A percentile compares a stretch with the other conserved stretches of the same genome.
Evolutionary conservation across 208 protist species (phyloP).

Genomic region (Crithidia thermophila): DNA sequence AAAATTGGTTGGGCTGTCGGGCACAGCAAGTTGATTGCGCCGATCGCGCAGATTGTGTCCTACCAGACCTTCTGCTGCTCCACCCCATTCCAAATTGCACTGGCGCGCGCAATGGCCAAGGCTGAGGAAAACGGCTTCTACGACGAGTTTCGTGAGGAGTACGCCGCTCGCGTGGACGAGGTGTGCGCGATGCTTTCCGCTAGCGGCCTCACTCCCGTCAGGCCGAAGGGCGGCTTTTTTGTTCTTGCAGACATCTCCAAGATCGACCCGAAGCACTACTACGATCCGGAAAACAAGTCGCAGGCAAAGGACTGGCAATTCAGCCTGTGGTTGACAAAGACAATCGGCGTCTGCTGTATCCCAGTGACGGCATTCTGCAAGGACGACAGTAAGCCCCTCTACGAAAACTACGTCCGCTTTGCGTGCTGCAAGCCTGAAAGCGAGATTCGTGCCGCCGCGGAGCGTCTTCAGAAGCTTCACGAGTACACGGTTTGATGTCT

Average conservation of each 20-base stretch:
- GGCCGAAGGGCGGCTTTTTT: slow-evolving; percentile 86
- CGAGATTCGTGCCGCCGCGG: slow-evolving; percentile 46
- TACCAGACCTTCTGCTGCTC: slow-evolving; percentile 87
- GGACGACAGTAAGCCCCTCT: slow-evolving; percentile 43
- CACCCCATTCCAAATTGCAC: slow-evolving; percentile 88
- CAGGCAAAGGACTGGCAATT: slow-evolving; percentile 86
- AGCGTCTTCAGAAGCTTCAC: slow-evolving; percentile 56
- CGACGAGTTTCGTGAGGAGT: slow-evolving; percentile 37
- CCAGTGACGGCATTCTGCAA: slow-evolving; percentile 83
- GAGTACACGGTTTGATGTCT: slow-evolving; percentile 34
- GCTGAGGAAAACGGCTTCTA: slow-evolving; percentile 70
- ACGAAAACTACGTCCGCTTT: slow-evolving; percentile 83
- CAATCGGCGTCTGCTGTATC: slow-evolving; percentile 87
- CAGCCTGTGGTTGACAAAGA: slow-evolving; percentile 87
- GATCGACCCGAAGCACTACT: slow-evolving; percentile 71
- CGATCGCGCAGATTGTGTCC: slow-evolving; percentile 57
- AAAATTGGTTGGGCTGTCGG: slow-evolving; percentile 91
- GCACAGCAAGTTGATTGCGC: slow-evolving; percentile 34
- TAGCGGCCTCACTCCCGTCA: slow-evolving; percentile 48
- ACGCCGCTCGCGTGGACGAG: slow-evolving; percentile 46
- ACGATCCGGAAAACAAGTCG: slow-evolving; percentile 47
- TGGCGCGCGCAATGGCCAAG: slow-evolving; percentile 67
- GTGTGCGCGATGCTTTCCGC: slow-evolving; percentile 44
- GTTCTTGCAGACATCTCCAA: slow-evolving; percentile 81
- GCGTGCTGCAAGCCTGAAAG: slow-evolving; percentile 89